These are phyloP conservation scores for Phlebiopsis gigantea DNA, from an alignment of 768 basidiomycete genomes.

Conservation along the genomic window DNA sequence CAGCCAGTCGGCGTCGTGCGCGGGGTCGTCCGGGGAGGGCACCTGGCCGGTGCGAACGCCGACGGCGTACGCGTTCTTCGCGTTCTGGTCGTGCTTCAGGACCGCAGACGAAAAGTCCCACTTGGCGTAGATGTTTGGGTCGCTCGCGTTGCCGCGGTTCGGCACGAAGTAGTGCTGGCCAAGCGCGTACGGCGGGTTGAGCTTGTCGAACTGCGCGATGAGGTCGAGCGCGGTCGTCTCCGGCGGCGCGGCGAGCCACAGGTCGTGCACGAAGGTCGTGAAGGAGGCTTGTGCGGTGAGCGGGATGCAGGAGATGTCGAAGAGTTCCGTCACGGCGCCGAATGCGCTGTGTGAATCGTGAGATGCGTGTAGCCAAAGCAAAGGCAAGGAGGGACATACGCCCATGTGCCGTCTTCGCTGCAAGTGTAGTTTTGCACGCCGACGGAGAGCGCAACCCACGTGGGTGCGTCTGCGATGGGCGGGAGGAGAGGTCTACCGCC, in stretches of 20 bases:
- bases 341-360: conserved; percentile 1
- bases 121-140: conserved; percentile 38
- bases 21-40: conserved; percentile 33
- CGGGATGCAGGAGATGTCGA: conserved; percentile 50
- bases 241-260: conserved; percentile 23
- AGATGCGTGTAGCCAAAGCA: background rate
- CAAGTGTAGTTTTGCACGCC: conserved; percentile 52
- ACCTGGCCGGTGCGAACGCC: conserved; percentile 38
- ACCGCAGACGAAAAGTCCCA: conserved; percentile 50
- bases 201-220: conserved; percentile 10
- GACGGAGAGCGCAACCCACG: conserved; percentile 35
- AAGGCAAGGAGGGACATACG: conserved; percentile 27
- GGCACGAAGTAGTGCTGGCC: conserved; percentile 56
- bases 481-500: conserved; percentile 24
- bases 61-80: conserved; percentile 38
- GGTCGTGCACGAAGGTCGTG: conserved; percentile 28
- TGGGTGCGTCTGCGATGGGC: conserved; percentile 27
- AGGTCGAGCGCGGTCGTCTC: conserved; percentile 17
- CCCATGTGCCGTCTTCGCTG: conserved; percentile 26
- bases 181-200: conserved; percentile 24
- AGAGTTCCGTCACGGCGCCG: conserved; percentile 42
- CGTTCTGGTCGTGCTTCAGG: conserved; percentile 32
- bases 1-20: conserved; percentile 51
- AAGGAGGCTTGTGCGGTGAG: conserved; percentile 24
- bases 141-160: conserved; percentile 38